Evolutionary conservation across 2,329 filamentous ascomycete species (phyloP), one percentile per base, ranked within the genome.

Genomic region (Colletotrichum agaves): DNA sequence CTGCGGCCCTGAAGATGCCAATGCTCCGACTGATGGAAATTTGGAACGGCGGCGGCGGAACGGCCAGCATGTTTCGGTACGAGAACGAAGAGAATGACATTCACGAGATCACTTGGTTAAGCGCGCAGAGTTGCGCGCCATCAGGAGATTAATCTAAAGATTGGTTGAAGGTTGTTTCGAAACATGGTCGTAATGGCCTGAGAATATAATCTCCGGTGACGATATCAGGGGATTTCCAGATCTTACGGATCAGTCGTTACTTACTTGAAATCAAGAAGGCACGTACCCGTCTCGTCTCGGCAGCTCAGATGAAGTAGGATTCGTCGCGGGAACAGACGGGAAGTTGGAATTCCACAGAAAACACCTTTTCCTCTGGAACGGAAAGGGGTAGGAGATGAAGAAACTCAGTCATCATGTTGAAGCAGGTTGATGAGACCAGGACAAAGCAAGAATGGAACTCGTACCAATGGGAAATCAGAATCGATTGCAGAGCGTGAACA

Each of bases 21-120:
- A 41, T 58, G 17, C 43, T 63, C 0, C 41, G 23, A 7, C 7
- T 50, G 10, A 57, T 58, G 52, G 52, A 63, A 23, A 23, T 63
- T 0, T 63, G 61, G 33, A 63, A 63, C 15, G 13, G 41, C 3
- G 31, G 52, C 3, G 12, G 10, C 15, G 52, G 43, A 6, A 33
- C 21, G 4, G 41, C 21, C 7, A 41, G 33, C 21, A 3, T 43
- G 1, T 63, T 58, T 19, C n/a, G 52, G 3, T 58, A 43, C 15
- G 17, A 50, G 15, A n/a, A 21, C 4, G 8, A 1, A 6, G 57
- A 60, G 6, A 3, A 19, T 27, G 5, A 8, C 3, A 6, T n/a
- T 12, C 12, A 11, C 5, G 31, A 27, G 21, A 33, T 63, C 3
- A 63, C 13, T 21, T 58, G 61, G 43, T 31, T 21, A 12, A 58